A percentile compares a stretch with the other conserved stretches of the same genome.
Conservation (phyloP, 2,329 filamentous ascomycete species). For the Metarhizium humberi region DNA sequence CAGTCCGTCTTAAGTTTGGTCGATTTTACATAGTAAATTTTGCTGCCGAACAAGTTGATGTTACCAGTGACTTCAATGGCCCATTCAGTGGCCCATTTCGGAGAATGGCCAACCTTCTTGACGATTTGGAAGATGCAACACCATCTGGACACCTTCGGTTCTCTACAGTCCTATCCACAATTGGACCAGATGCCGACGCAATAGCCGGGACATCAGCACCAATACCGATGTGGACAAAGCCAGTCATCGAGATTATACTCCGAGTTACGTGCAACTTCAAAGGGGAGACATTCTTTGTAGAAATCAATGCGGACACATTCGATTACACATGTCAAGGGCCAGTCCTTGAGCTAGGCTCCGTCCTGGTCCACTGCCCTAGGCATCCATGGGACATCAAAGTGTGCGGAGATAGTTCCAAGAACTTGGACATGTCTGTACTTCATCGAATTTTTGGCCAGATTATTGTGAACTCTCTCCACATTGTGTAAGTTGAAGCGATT, state of each 20-base stretch:
- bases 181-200: constrained; percentile 16
- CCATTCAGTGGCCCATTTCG: constrained; percentile 13
- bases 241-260: constrained; percentile 14
- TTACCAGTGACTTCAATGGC: constrained; percentile 1
- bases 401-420: constrained; percentile 8
- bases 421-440: constrained; percentile 6
- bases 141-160: constrained; percentile 12
- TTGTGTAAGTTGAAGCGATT: constrained; percentile 13
- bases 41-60: constrained; percentile 1
- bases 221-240: constrained; percentile 10
- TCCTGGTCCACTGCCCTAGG: constrained; percentile 20
- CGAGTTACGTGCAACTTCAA: constrained; percentile 15
- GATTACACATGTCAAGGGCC: constrained; percentile 11
- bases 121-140: background rate
- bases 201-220: background rate
- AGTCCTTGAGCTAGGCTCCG: constrained; percentile 11
- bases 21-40: constrained; percentile 18
- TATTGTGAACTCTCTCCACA: constrained; percentile 13
- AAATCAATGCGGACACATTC: constrained; percentile 18
- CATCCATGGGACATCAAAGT: constrained; percentile 24
- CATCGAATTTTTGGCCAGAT: constrained; percentile 12
- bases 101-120: constrained; percentile 3
- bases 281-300: constrained; percentile 11
- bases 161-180: constrained; percentile 18
- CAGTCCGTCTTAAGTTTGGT: constrained; percentile 17